These are phyloP conservation scores for Fusarium solani-melongenae DNA, from an alignment of 2,329 filamentous ascomycete genomes.

Conservation along the genomic window DNA sequence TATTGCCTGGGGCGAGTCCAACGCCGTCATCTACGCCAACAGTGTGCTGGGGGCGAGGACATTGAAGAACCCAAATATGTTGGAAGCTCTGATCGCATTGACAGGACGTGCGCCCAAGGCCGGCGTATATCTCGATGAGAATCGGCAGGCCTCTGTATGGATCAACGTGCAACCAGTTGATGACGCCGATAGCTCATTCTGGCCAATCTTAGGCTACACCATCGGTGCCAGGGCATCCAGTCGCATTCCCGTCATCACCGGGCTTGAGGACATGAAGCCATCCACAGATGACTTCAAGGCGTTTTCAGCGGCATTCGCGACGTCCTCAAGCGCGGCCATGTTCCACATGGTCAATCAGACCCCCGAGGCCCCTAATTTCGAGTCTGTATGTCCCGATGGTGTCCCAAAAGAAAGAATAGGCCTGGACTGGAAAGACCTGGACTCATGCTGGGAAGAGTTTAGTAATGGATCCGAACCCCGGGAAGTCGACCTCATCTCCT, in stretches of 20 bases:
- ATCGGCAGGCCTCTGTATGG: slow-evolving; percentile 15
- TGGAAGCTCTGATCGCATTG: slow-evolving; percentile 31
- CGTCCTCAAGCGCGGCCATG: slow-evolving; percentile 27
- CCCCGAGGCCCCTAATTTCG: background rate
- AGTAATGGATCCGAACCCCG: background rate
- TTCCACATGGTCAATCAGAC: background rate
- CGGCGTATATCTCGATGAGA: slow-evolving; percentile 18
- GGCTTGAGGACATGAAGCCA: slow-evolving; percentile 12
- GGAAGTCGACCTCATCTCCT: background rate
- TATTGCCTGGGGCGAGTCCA: slow-evolving; percentile 35
- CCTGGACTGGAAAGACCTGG: background rate
- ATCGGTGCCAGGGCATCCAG: slow-evolving; percentile 23
- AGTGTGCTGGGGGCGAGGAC: slow-evolving; percentile 36
- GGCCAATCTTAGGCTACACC: slow-evolving; percentile 28
- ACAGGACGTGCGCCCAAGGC: slow-evolving; percentile 30
- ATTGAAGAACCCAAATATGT: slow-evolving; percentile 32
- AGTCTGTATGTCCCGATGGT: background rate
- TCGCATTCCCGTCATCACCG: slow-evolving; percentile 26
- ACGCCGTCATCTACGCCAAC: slow-evolving; percentile 38
- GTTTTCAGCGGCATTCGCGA: slow-evolving; percentile 35
- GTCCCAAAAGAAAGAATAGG: background rate
- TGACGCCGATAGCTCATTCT: slow-evolving; percentile 29
- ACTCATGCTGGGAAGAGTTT: background rate
- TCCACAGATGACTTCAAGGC: slow-evolving; percentile 34
- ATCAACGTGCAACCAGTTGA: background rate